Base-by-base conservation (phyloP, 306 rosid genomes). In the Prunus salicina region DNA sequence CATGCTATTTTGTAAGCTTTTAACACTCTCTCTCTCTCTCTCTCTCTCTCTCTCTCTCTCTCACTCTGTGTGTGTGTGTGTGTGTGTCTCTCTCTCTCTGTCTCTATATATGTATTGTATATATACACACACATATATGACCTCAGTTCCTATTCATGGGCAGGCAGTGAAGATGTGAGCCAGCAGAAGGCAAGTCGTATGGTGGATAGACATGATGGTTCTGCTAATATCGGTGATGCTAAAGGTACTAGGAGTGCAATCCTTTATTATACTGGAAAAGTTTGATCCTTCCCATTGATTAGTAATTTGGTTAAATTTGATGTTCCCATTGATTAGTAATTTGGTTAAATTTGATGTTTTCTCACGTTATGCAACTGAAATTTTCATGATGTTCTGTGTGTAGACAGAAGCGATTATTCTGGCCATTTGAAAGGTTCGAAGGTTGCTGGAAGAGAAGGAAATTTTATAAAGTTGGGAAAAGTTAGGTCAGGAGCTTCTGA, bases 391-490 rank as follows among this genome's bases (percentile, higher is more conserved):
- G 79, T 66, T 51, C 49, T 84, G 69, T 74, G 78, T 82, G 69
- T 87, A 89, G 90, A 75, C 65, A 78, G 67, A 76, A 85, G 80
- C 61, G 87, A 85, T 62, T 38, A 81, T 52, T 80, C 86, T 71
- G 85, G 87, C 63, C 96, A 87, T 74, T 82, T 80, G 65, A 88
- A 84, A 85, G 65, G 82, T 69, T 75, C 82, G 41, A 92, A 86
- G 88, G 85, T 79, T 79, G 77, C 91, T 2, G 93, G 83, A 47
- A 87, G 89, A 80, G 98, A 93, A 82, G 86, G 91, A 65, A 88
- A 86, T 79, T 74, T 83, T 78, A 88, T 90, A 64, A 92, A 91
- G 84, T 78, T 89, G 74, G 98, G 97, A 76, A 92, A 85, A 84
- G 74, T 87, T 67, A 90, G 83, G 83, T 67, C 90, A 16, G 93